Evolutionary conservation across 768 basidiomycete genomes (phyloP), one percentile per base, ranked within the genome.

Genomic region (Russula ochroleuca): DNA sequence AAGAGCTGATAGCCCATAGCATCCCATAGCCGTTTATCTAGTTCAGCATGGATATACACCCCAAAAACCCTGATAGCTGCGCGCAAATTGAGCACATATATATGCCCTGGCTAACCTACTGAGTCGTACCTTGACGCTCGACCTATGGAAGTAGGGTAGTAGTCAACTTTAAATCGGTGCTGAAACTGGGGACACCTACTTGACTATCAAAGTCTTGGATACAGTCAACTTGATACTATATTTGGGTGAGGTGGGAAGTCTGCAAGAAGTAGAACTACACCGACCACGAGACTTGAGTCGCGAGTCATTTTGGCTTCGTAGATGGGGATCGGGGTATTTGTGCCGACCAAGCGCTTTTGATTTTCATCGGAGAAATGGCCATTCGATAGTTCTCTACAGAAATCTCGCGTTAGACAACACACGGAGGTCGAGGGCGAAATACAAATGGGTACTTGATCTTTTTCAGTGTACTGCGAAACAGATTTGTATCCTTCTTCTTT

Each of bases 281-380:
- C 19, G 15, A 67, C 66, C 23, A 67, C 64, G 6, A 67, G 64
- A n/a, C 66, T 64, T 17, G 64, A 61, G 54, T 67, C 64, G 8
- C 81, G 75, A 51, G 76, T 80, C 68, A 88, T 83, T 70, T 86
- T 88, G 0, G 88, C 88, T 69, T 88, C 86, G 57, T 79, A 88
- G 11, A 89, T 79, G 0, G 87, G 85, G 3, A 88, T 72, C 0
- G 80, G 79, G 15, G 72, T 71, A 14, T 75, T 73, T 0, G 71
- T 56, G 0, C 79, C 78, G 23, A 76, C 83, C 14, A 88, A 73
- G 8, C 79, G 73, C 71, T 86, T 86, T 67, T 88, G 85, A 65
- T 88, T 89, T 61, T 85, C 83, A 13, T 78, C 76, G 1, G 87
- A 88, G 68, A 90, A 88, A 61, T 84, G 81, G 0, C 87, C 88